These are phyloP conservation scores for Erodium trifolium DNA, from an alignment of 441 rosid genomes.

Conservation along the genomic window DNA sequence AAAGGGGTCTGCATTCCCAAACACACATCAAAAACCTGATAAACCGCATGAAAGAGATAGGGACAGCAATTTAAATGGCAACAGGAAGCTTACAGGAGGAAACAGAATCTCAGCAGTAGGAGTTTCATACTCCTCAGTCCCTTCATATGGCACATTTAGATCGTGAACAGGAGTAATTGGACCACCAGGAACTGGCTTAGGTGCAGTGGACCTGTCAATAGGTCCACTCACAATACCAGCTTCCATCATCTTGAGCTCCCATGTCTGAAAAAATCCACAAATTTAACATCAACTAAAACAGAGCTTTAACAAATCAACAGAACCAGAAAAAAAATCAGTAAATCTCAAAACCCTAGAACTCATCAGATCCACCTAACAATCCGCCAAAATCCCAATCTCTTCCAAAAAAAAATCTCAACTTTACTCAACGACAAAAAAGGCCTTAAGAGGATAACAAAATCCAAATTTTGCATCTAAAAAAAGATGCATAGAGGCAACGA, in stretches of 20 bases:
- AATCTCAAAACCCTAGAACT: conserved; percentile 33
- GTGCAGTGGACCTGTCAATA: conserved; percentile 40
- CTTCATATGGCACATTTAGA: conserved; percentile 92
- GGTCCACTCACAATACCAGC: conserved; percentile 47
- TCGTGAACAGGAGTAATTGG: conserved; percentile 65
- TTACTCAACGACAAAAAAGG: neutral
- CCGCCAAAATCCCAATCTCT: conserved; percentile 14
- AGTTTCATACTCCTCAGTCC: conserved; percentile 86
- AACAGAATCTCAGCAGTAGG: conserved; percentile 93
- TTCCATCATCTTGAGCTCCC: conserved; percentile 88
- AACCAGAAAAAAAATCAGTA: neutral
- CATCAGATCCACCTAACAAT: neutral
- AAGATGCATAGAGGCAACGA: neutral
- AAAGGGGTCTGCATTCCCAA: conserved; percentile 56
- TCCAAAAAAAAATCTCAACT: neutral
- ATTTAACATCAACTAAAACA: conserved; percentile 10
- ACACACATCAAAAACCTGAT: neutral
- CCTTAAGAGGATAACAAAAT: neutral
- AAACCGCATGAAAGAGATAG: neutral
- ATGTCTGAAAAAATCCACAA: conserved; percentile 1
- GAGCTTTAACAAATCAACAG: neutral
- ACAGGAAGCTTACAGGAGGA: conserved; percentile 53
- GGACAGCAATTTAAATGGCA: conserved; percentile 32
- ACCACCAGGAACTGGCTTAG: conserved; percentile 21
- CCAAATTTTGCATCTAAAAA: neutral